A percentile compares a stretch with the other conserved stretches of the same genome.
These are phyloP conservation scores for Naganishia sp. DNA, from an alignment of 1,284 basidiomycete species.

Conservation along the genomic window DNA sequence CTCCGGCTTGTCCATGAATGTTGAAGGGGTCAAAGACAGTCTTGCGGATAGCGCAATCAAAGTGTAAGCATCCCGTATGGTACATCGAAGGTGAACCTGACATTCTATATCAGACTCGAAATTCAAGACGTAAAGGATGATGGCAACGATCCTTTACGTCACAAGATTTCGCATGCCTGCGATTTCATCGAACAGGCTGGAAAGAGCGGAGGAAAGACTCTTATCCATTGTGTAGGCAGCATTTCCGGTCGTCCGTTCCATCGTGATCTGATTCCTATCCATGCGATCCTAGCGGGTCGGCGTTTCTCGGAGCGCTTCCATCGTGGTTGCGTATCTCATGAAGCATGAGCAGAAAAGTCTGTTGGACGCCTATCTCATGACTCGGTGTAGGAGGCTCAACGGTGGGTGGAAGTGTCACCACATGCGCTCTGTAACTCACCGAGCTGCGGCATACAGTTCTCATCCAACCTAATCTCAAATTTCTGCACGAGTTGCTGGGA, in stretches of 20 bases:
- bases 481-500: slow-evolving; percentile 88
- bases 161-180: slow-evolving; percentile 81
- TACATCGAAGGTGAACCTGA: neutral
- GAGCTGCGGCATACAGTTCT: slow-evolving; percentile 59
- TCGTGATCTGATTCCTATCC: neutral
- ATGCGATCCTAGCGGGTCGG: slow-evolving; percentile 66
- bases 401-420: slow-evolving; percentile 35
- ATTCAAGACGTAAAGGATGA: slow-evolving; percentile 36
- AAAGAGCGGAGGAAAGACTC: slow-evolving; percentile 76
- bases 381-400: slow-evolving; percentile 50
- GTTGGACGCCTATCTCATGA: slow-evolving; percentile 81
- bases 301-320: slow-evolving; percentile 87
- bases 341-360: slow-evolving; percentile 83
- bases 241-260: slow-evolving; percentile 3
- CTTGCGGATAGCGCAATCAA: slow-evolving; percentile 12
- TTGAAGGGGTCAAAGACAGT: slow-evolving; percentile 1
- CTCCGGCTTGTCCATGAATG: slow-evolving; percentile 6
- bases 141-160: slow-evolving; percentile 53
- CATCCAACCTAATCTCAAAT: slow-evolving; percentile 90
- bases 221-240: slow-evolving; percentile 76
- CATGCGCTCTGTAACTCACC: neutral
- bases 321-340: slow-evolving; percentile 98
- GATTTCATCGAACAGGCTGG: slow-evolving; percentile 91
- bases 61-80: slow-evolving; percentile 11
- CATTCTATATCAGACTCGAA: slow-evolving; percentile 43